These are phyloP conservation scores for Verbena officinalis DNA, from an alignment of 257 asterid genomes.

Conservation along the genomic window DNA sequence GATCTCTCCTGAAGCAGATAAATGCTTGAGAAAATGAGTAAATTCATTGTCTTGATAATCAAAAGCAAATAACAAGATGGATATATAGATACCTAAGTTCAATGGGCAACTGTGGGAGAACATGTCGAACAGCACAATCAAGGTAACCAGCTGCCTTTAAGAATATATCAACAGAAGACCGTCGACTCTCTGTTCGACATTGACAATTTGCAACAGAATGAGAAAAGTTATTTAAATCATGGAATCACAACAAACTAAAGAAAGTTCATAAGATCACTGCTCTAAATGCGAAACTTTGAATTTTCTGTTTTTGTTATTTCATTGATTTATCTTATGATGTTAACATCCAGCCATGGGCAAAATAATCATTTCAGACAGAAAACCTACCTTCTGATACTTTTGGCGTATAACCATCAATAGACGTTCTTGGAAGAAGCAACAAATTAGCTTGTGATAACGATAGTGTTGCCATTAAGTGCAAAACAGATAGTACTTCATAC, in stretches of 20 bases:
- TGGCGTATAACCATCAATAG: slow-evolving; percentile 81
- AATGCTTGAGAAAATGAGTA: slow-evolving; percentile 26
- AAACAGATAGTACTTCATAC: slow-evolving; percentile 90
- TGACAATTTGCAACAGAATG: slow-evolving; percentile 14
- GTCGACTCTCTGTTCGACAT: slow-evolving; percentile 68
- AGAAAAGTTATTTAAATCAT: slow-evolving; percentile 28
- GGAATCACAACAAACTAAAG: neutral
- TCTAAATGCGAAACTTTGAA: neutral
- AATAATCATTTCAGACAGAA: neutral
- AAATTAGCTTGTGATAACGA: slow-evolving; percentile 89
- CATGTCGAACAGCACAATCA: slow-evolving; percentile 92
- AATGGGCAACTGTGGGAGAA: slow-evolving; percentile 79
- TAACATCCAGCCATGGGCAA: too few relatives aligned
- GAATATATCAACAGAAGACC: slow-evolving; percentile 86
- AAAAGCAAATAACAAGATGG: slow-evolving; percentile 28
- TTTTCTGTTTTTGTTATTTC: neutral
- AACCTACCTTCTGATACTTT: slow-evolving; percentile 92
- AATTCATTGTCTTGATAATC: slow-evolving; percentile 20
- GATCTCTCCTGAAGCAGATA: slow-evolving; percentile 64
- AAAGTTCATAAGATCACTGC: neutral
- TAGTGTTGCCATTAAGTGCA: slow-evolving; percentile 97
- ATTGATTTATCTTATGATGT: too few relatives aligned
- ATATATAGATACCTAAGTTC: slow-evolving; percentile 72
- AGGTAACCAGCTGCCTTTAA: slow-evolving; percentile 97
- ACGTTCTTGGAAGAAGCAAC: slow-evolving; percentile 87